A percentile compares a stretch with the other conserved stretches of the same genome.
These are phyloP conservation scores for Myriosclerotinia curreyana DNA, from an alignment of 2,329 filamentous ascomycete genomes.

Conservation along the genomic window DNA sequence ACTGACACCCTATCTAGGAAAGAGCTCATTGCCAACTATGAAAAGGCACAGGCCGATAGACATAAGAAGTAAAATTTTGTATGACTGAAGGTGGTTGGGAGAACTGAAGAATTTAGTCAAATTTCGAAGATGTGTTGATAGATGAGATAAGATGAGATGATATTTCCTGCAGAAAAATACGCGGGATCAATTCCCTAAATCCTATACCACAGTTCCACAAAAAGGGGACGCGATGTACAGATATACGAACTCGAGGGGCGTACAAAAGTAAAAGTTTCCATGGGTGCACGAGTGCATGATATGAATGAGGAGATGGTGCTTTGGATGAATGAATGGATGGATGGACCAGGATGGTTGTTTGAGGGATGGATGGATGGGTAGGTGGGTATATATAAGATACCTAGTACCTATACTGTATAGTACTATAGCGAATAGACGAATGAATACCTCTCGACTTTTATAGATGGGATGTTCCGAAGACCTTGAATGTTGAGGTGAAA, in stretches of 20 bases:
- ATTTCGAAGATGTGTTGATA: background rate
- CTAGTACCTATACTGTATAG: slow-evolving; percentile 25
- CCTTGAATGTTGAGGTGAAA: background rate
- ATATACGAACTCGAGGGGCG: slow-evolving; percentile 8
- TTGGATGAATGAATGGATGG: background rate
- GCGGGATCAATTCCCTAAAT: background rate
- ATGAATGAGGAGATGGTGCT: background rate
- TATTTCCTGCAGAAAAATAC: background rate
- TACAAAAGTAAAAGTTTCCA: slow-evolving; percentile 13
- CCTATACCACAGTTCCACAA: background rate
- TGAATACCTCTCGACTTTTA: slow-evolving; percentile 21
- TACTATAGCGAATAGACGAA: slow-evolving; percentile 24
- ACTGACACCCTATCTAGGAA: slow-evolving; percentile 43
- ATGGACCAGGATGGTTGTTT: background rate
- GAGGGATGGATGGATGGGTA: background rate
- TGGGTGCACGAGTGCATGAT: slow-evolving; percentile 10
- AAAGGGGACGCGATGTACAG: background rate
- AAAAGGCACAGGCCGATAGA: slow-evolving; percentile 62
- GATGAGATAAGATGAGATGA: background rate
- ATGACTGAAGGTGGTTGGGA: background rate
- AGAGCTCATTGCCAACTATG: slow-evolving; percentile 64
- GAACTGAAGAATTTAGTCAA: background rate
- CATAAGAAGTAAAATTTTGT: slow-evolving; percentile 36
- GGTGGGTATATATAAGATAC: slow-evolving; percentile 11
- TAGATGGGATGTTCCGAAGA: background rate